These are phyloP conservation scores for Mediolabrus comicus DNA, from an alignment of 108 stramenopile genomes.

Conservation along the genomic window DNA sequence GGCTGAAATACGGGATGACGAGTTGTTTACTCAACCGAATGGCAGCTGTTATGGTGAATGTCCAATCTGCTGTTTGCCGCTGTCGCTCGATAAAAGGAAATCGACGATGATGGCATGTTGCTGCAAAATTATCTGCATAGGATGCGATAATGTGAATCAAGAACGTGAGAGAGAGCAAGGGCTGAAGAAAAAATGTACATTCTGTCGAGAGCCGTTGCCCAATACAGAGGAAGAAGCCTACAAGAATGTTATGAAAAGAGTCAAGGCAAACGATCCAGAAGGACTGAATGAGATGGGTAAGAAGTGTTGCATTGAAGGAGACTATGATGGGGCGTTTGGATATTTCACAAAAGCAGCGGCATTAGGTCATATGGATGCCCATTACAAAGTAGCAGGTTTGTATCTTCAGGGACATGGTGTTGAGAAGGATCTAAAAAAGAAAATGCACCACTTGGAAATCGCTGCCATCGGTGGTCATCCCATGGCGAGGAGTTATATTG, in stretches of 20 bases:
- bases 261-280: neutral
- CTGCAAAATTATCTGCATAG: neutral
- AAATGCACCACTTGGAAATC: neutral
- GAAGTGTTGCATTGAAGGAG: neutral
- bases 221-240: neutral
- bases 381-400: neutral
- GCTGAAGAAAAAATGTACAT: neutral
- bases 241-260: neutral
- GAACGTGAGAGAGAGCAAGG: neutral
- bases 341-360: neutral
- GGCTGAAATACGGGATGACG: neutral
- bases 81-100: neutral
- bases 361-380: neutral
- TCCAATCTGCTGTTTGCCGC: neutral
- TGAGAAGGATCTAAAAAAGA: neutral
- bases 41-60: neutral
- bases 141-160: no score
- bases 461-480: constrained; percentile 4
- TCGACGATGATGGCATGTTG: neutral
- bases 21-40: neutral
- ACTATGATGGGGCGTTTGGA: neutral
- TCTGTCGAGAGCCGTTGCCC: neutral
- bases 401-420: neutral
- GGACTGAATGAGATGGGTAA: neutral
- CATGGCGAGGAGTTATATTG: neutral